Evolutionary conservation across 2,329 filamentous ascomycete genomes (phyloP).

Genomic region (Penicillium sp.): DNA sequence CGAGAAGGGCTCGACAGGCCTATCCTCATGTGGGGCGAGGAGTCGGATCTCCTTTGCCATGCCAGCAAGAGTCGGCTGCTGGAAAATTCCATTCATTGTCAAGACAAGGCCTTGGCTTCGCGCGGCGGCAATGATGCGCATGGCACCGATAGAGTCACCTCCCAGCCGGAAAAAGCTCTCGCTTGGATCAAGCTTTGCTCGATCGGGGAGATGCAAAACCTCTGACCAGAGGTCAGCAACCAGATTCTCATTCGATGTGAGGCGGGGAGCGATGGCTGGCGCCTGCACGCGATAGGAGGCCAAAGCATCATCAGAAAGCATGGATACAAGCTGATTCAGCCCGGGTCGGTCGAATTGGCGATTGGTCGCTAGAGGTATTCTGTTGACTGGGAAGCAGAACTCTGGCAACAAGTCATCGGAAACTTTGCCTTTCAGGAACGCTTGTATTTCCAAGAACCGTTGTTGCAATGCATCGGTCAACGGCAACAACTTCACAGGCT

Average conservation of each 20-base stretch:
- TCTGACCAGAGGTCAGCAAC: slow-evolving; percentile 1
- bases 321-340: background rate
- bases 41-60: background rate
- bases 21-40: background rate
- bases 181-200: background rate
- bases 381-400: no score
- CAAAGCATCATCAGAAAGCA: background rate
- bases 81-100: slow-evolving; percentile 1
- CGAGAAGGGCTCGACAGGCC: background rate
- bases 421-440: no score
- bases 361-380: no score
- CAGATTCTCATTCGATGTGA: slow-evolving; percentile 1
- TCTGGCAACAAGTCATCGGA: no score
- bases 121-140: background rate
- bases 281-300: background rate
- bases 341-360: no score
- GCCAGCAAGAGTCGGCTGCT: background rate
- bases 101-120: background rate
- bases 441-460: no score
- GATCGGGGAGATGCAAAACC: background rate
- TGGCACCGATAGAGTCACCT: background rate
- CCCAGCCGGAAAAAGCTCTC: background rate
- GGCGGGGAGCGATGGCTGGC: background rate
- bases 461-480: no score
- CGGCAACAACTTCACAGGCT: no score